Base-by-base conservation (phyloP, 2,329 filamentous ascomycete genomes). In the Pyrenophora teres region DNA sequence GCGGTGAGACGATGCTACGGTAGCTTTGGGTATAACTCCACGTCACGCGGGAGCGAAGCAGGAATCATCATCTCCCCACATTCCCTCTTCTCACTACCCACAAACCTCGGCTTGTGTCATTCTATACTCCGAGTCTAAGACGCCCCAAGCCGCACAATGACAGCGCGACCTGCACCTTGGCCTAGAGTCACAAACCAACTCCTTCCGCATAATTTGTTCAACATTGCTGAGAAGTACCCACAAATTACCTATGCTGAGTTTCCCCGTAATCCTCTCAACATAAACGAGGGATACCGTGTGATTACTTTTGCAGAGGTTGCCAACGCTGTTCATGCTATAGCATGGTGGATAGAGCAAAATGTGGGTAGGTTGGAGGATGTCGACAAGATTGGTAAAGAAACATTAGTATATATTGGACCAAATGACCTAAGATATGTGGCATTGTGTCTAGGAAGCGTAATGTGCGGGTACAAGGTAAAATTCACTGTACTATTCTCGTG, bases 381-480 rank as follows among this genome's bases (percentile, higher is more conserved):
- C 5, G 36, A 54, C 4, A 52, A 52, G 19, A 33, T 25, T 23
- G 15, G 55, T 16, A 75, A 74, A 21, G 50, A 64, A 40, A 65
- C 62, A 2, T 51, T 65, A 25, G 45, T 64, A 16, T 67, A 67
- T 36, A 54, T 63, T 25, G 63, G 63, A 3, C 54, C 59, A 65
- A 76, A 77, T 43, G 50, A 74, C 18, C 59, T 71, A 7, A 74
- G 77, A 46, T 67, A 56, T 16, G 68, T 77, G 19, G 27, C 76
- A 3, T 46, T 74, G 1, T 62, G 77, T n/a, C n/a, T 57, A 18
- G 76, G 74, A n/a, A 56, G 54, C 23, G 68, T 74, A 43, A 77
- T 78, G 57, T 68, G 73, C 1, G 76, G 77, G 3, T 75, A 77
- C 32, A 68, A 65, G 47, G 65, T 67, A 54, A 7, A 54, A 41